A percentile compares a stretch with the other conserved stretches of the same genome.
phyloP scores from a whole-genome alignment of 805 yeast species.

The Priceomyces carsonii region DNA sequence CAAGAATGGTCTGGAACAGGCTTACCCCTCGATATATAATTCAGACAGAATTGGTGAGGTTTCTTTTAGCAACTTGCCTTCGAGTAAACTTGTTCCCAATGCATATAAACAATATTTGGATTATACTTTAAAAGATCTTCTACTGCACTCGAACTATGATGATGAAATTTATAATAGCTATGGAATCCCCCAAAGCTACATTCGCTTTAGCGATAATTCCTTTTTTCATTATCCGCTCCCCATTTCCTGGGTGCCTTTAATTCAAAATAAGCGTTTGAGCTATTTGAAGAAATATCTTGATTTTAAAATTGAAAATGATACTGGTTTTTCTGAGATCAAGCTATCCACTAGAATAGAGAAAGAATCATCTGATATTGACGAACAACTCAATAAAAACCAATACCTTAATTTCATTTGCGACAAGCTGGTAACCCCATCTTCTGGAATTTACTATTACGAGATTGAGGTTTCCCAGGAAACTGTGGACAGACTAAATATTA shows the following conservation, averaged over 20 bases:
- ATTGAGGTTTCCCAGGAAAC: conserved; percentile 36
- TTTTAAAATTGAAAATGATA: conserved; percentile 22
- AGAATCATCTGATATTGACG: conserved; percentile 1
- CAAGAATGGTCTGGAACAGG: conserved; percentile 1
- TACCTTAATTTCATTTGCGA: conserved; percentile 41
- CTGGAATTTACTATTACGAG: conserved; percentile 44
- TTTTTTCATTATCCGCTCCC: conserved; percentile 35
- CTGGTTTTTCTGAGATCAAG: conserved; percentile 32
- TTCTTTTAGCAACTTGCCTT: conserved; percentile 6
- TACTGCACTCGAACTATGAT: conserved; percentile 19
- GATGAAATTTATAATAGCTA: conserved; percentile 18
- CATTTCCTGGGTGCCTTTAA: conserved; percentile 40
- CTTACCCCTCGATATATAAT: conserved; percentile 6
- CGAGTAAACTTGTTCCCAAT: conserved; percentile 14
- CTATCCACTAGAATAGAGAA: conserved; percentile 13
- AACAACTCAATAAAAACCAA: conserved; percentile 11
- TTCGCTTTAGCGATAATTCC: conserved; percentile 19
- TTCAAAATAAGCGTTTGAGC: conserved; percentile 23
- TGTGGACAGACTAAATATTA: conserved; percentile 29
- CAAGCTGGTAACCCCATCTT: conserved; percentile 28
- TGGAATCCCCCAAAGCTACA: conserved; percentile 26
- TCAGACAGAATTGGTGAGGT: conserved; percentile 20
- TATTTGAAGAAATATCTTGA: conserved; percentile 23
- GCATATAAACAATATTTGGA: conserved; percentile 21
- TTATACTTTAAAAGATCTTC: conserved; percentile 24